Conservation (phyloP, 2,329 filamentous ascomycete genomes). For the Colletotrichum sp. region DNA sequence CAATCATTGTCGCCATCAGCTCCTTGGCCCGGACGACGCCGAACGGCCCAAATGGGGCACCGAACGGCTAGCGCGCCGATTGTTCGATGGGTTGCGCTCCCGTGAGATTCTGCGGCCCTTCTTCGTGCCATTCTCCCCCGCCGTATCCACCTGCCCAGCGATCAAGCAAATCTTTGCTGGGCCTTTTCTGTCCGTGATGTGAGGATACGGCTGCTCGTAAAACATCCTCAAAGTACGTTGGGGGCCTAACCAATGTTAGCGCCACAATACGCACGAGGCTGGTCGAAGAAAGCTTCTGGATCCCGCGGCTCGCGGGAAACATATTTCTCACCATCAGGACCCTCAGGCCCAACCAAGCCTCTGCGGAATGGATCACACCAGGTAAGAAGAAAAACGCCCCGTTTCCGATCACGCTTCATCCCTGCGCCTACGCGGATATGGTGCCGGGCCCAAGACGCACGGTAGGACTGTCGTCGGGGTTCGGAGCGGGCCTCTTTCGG, state of each 20-base stretch:
- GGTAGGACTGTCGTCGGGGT: neutral
- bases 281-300: neutral
- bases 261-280: neutral
- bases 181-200: neutral
- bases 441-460: constrained; percentile 8
- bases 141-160: constrained; percentile 2
- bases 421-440: constrained; percentile 4
- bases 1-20: constrained; percentile 22
- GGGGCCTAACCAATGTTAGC: neutral
- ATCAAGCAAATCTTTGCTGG: neutral
- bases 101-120: neutral
- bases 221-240: neutral
- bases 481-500: constrained; percentile 11
- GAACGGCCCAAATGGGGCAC: constrained; percentile 3
- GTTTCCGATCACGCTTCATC: neutral
- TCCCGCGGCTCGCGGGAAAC: neutral
- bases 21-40: constrained; percentile 19
- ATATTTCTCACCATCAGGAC: neutral
- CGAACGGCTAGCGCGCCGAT: neutral
- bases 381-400: neutral
- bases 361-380: neutral
- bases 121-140: constrained; percentile 5
- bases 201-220: neutral
- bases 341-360: neutral
- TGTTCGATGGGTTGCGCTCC: neutral